phyloP scores from a whole-genome alignment of 2,329 filamentous ascomycete species.

The Colletotrichum caudatum region DNA sequence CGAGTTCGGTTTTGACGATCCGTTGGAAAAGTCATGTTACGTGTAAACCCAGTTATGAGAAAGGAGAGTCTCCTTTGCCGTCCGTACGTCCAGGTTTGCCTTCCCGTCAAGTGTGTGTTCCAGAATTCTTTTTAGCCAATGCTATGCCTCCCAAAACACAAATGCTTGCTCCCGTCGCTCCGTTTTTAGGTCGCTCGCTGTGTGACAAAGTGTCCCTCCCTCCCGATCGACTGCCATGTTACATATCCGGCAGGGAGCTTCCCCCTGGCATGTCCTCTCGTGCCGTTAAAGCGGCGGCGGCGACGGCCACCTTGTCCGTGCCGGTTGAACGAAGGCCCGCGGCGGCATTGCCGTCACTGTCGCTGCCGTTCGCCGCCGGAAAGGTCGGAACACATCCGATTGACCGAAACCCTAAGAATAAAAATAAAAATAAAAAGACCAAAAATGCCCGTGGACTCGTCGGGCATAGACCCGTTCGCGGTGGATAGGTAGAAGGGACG shows the following conservation, averaged over 20 bases:
- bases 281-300: background rate
- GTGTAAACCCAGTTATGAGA: background rate
- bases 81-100: background rate
- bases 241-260: background rate
- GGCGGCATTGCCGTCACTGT: background rate
- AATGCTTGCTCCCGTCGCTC: background rate
- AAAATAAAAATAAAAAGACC: too few relatives aligned
- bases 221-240: background rate
- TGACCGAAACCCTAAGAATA: constrained; percentile 22
- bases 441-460: constrained; percentile 13
- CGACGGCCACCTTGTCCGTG: background rate
- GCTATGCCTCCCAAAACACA: constrained; percentile 7
- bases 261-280: background rate
- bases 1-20: background rate
- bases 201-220: background rate
- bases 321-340: background rate
- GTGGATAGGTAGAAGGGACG: background rate
- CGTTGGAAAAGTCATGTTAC: background rate
- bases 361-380: background rate
- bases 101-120: background rate
- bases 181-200: background rate
- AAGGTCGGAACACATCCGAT: constrained; percentile 24
- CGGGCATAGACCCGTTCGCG: constrained; percentile 2
- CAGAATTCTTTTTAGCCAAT: constrained; percentile 1
- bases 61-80: background rate